Base-by-base conservation (phyloP, 2,329 filamentous ascomycete species). In the Fusarium sp. region DNA sequence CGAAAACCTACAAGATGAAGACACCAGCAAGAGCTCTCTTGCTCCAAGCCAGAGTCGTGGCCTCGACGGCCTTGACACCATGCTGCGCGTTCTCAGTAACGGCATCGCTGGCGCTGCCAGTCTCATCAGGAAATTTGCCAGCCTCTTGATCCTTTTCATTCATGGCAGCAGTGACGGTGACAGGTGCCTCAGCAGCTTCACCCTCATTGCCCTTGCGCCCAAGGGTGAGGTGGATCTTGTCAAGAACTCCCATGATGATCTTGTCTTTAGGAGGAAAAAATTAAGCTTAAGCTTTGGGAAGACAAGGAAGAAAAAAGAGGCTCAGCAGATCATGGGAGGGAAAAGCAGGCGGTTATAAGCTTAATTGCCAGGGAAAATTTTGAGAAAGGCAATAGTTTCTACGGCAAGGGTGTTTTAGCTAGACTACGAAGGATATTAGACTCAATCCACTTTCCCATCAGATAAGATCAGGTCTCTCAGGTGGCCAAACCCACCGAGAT, bases 51-150 rank as follows among this genome's bases (percentile, higher is more conserved):
- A 81, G 65, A 1, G 83, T 82, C 12, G 81, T 77, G 9, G 82
- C 83, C 74, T 85, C 80, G 40, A 83, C 79, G 26, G 80, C 74
- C 64, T 78, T 74, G 23, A 85, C 81, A 75, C 83, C 83, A 40
- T 75, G 71, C 67, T 83, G 78, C n/a, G 75, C 75, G 45, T 78
- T 73, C 33, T 76, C 60, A 17, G 56, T 63, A 4, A 71, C 70
- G 7, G 71, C 64, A 12, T 66, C 54, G 35, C 63, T 64, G 45
- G 35, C 41, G 27, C 55, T 65, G 32, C 64, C 70, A 17, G n/a
- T 37, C 23, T 67, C 64, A 1, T 67, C 69, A 18, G 55, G 58
- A 5, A 45, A 53, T 35, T 60, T 58, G 14, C 60, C 64, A n/a
- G 53, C 63, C 33, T 72, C 70, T 1, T 57, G 56, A 18, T 67